Evolutionary conservation across 1,284 basidiomycete species (phyloP), one percentile per base, ranked within the genome.

Genomic region (Takashimella koratensis): DNA sequence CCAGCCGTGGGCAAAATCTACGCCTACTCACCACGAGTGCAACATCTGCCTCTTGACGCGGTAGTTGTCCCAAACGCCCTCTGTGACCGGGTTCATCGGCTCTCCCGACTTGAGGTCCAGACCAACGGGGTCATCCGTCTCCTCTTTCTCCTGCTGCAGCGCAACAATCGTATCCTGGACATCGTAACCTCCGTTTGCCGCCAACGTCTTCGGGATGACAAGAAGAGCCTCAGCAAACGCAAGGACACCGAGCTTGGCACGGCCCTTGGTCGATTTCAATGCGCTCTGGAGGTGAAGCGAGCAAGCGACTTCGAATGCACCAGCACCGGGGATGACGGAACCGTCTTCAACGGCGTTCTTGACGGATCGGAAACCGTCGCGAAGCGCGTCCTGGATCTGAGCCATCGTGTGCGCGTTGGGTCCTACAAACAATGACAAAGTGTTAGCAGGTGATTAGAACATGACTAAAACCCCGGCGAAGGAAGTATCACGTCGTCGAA

Each of bases 21-120:
- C n/a, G n/a, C n/a, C 11, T 2, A 73, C 84, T 71, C 66, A 91
- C 90, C 89, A 90, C 68, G 90, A 94, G 73, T 98, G 95, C 53
- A 99, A 79, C 92, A 98, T 96, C 71, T 98, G 96, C 59, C 95
- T 82, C 80, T 98, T 98, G 58, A 98, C 96, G 56, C 96, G 82
- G 76, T 97, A 98, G 78, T 98, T 98, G 76, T 99, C 96, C 94
- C 95, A 98, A 19, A 99, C 86, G 40, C 96, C 96, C 70, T 92
- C 87, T 3, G 90, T 86, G 13, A 90, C 88, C 5, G 96, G 95
- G 71, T 99, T 95, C 71, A 96, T 90, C 3, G 95, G 93, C 75
- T 98, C 93, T 54, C 96, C 96, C 25, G 91, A 90, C 71, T 91
- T 81, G 42, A 98, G 80, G 76, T 98, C 90, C 59, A 99, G 77